These are phyloP conservation scores for Auxenochlorella protothecoides DNA, from an alignment of 139 green algal species.

Conservation along the genomic window DNA sequence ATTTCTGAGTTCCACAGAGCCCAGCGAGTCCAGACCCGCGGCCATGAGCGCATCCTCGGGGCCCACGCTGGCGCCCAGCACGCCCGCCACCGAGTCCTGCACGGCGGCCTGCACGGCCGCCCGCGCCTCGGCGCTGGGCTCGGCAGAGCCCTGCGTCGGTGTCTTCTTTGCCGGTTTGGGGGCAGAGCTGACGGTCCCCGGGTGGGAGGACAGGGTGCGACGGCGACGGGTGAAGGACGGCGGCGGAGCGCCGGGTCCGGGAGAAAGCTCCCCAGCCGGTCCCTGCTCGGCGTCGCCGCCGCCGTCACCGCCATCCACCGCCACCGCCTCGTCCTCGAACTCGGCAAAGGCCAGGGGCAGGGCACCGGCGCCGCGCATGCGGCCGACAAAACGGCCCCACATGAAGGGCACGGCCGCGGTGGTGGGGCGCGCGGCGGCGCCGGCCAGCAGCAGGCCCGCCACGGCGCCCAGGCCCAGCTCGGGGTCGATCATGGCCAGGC, in stretches of 20 bases:
- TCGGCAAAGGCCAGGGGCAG: conserved; percentile 16
- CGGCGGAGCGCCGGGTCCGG: too few relatives aligned
- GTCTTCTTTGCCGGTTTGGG: too few relatives aligned
- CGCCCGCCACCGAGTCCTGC: conserved; percentile 23
- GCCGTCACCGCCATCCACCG: not conserved
- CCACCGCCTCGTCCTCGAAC: conserved; percentile 7
- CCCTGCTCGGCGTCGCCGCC: not conserved
- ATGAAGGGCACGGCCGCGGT: conserved; percentile 24
- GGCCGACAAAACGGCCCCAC: conserved; percentile 25
- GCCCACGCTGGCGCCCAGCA: conserved; percentile 35
- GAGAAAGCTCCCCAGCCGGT: too few relatives aligned
- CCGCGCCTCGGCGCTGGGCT: conserved; percentile 6
- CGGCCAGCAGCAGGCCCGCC: conserved; percentile 15
- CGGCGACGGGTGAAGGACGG: too few relatives aligned
- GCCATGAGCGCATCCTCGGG: conserved; percentile 55
- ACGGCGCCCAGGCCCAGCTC: conserved; percentile 26
- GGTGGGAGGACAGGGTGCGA: too few relatives aligned
- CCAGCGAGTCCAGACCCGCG: conserved; percentile 32
- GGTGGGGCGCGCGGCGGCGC: not conserved
- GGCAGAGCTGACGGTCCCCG: too few relatives aligned
- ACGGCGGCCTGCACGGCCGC: conserved; percentile 26
- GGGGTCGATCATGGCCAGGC: conserved; percentile 44
- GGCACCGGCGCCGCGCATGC: conserved; percentile 10
- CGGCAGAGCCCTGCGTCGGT: too few relatives aligned
- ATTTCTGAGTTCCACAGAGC: conserved; percentile 34